Conservation (phyloP, 2,329 filamentous ascomycete genomes). For the Lasiodiplodia gonubiensis region DNA sequence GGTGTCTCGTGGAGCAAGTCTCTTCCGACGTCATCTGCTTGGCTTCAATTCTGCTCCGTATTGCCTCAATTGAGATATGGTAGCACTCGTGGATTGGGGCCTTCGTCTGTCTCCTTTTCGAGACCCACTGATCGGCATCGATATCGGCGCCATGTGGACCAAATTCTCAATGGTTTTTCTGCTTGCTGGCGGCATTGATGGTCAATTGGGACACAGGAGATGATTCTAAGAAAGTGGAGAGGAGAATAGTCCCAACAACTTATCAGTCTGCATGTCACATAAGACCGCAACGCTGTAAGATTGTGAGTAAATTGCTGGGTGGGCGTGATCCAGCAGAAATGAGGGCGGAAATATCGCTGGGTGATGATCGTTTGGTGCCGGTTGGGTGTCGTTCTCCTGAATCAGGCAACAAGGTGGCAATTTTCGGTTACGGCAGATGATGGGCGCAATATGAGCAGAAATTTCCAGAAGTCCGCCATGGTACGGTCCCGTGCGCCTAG, state of each 20-base stretch:
- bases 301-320: background rate
- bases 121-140: slow-evolving; percentile 9
- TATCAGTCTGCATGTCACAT: background rate
- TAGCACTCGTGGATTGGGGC: background rate
- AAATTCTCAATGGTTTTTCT: background rate
- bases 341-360: background rate
- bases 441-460: background rate
- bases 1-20: background rate
- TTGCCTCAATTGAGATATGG: background rate
- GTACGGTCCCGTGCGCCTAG: background rate
- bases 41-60: background rate
- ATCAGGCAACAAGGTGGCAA: background rate
- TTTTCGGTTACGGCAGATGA: background rate
- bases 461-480: background rate
- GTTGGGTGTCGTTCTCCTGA: background rate
- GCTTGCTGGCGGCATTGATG: no score
- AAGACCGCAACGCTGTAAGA: background rate
- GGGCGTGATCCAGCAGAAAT: background rate
- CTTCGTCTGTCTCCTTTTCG: background rate
- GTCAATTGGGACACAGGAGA: background rate
- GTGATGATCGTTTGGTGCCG: background rate
- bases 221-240: background rate
- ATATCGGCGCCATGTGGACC: background rate
- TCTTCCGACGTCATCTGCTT: background rate
- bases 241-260: background rate